Conservation (phyloP, 2,329 filamentous ascomycete species). For the Passalora sequoiae region DNA sequence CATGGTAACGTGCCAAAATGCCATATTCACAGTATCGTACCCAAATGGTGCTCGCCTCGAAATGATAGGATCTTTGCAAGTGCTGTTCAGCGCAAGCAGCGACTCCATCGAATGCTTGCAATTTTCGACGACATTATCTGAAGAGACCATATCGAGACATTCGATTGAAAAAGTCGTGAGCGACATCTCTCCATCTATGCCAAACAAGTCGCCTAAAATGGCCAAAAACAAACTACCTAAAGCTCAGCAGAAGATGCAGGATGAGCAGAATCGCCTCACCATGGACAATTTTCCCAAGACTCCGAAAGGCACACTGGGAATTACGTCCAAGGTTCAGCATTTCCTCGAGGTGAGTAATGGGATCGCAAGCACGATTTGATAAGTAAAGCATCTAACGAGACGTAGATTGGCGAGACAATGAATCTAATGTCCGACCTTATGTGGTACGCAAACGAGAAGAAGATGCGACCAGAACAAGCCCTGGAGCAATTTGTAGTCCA, state of each 20-base stretch:
- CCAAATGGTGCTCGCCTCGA: slow-evolving; percentile 62
- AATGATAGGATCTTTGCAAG: slow-evolving; percentile 63
- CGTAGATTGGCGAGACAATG: slow-evolving; percentile 60
- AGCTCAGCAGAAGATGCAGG: slow-evolving; percentile 37
- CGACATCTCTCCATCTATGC: slow-evolving; percentile 48
- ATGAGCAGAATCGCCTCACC: slow-evolving; percentile 41
- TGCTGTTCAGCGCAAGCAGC: slow-evolving; percentile 65
- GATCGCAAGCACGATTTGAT: slow-evolving; percentile 3
- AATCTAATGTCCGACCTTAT: slow-evolving; percentile 60
- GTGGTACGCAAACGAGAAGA: slow-evolving; percentile 51
- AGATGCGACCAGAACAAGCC: slow-evolving; percentile 52
- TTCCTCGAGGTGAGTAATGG: slow-evolving; percentile 55
- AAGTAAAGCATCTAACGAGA: slow-evolving; percentile 13
- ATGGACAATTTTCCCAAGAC: slow-evolving; percentile 43
- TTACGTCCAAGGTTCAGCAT: slow-evolving; percentile 53
- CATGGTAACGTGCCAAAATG: slow-evolving; percentile 68
- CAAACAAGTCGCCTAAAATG: slow-evolving; percentile 47
- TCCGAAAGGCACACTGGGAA: slow-evolving; percentile 48
- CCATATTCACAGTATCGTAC: slow-evolving; percentile 86
- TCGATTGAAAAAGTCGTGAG: slow-evolving; percentile 46
- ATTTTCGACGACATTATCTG: slow-evolving; percentile 68
- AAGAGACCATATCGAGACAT: slow-evolving; percentile 75
- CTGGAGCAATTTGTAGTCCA: slow-evolving; percentile 49
- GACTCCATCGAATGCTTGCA: slow-evolving; percentile 82
- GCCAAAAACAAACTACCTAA: slow-evolving; percentile 47